Percentiles rank a stretch among this genome's conserved stretches.
Conservation (phyloP, 495 filamentous ascomycete species). For the Talaromyces proteolyticus region DNA sequence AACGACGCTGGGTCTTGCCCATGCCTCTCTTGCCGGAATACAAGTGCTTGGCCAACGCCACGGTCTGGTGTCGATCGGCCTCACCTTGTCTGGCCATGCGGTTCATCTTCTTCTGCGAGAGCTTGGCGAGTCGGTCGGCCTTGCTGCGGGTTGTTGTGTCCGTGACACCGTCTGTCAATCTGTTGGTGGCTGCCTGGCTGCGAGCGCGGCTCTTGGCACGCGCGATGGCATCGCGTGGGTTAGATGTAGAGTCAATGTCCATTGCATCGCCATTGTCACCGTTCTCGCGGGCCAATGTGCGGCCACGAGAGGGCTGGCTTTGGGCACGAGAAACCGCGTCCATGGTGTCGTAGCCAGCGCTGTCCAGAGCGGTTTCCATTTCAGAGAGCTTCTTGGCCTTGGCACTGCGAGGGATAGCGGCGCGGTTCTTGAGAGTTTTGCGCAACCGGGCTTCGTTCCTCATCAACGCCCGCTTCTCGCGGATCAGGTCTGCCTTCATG, state of each 20-base stretch:
- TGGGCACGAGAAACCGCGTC: conserved; percentile 68
- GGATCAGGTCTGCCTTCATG: conserved; percentile 90
- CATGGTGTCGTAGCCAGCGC: conserved; percentile 76
- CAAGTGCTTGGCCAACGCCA: conserved; percentile 83
- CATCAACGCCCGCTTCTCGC: conserved; percentile 83
- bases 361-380: conserved; percentile 78
- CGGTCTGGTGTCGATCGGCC: conserved; percentile 85
- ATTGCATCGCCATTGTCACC: conserved; percentile 69
- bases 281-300: conserved; percentile 44
- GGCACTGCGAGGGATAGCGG: conserved; percentile 75
- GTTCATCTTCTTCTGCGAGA: conserved; percentile 98
- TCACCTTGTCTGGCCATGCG: conserved; percentile 93
- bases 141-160: conserved; percentile 53
- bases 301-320: conserved; percentile 54
- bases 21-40: conserved; percentile 54
- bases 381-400: conserved; percentile 71
- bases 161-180: conserved; percentile 69
- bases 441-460: conserved; percentile 87
- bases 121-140: conserved; percentile 78
- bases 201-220: conserved; percentile 74
- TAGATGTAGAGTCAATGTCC: conserved; percentile 68
- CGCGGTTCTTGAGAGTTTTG: conserved; percentile 93
- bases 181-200: conserved; percentile 70
- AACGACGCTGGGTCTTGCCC: conserved; percentile 55
- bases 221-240: conserved; percentile 52